Evolutionary conservation across 495 filamentous ascomycete species (phyloP), one percentile per base, ranked within the genome.

Genomic region (Pyrenula massariospora): DNA sequence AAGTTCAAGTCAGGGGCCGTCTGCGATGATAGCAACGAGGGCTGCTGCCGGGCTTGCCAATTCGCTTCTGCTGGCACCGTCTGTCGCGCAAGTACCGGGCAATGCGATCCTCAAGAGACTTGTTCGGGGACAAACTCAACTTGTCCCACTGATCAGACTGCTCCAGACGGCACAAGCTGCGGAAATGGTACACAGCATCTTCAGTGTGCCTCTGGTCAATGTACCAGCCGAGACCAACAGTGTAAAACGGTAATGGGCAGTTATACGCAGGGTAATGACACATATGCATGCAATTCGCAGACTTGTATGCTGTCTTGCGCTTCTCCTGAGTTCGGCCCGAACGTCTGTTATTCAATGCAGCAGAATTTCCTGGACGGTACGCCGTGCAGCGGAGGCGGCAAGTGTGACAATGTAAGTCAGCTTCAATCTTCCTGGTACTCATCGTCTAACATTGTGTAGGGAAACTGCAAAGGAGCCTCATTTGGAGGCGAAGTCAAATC

Each of bases 331-430:
- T 80, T 91, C 55, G 81, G 82, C 0, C 62, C 69, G 11, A 76
- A 76, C 63, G 77, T 75, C 47, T 95, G 84, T 67, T 86, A 83
- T 66, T 75, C 76, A 24, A 85, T 93, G 74, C 81, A 88, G 63
- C 90, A 96, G 68, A 92, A 95, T 67, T 97, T 94, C 72, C 75
- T 98, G 47, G 94, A 98, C 65, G 93, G 93, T 12, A 97, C 93
- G 8, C 76, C 82, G 2, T 98, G 93, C 68, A 79, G 84, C 53
- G 84, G 88, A 22, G 88, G 89, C 55, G 93, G 93, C 3, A 72
- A 74, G 51, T 98, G 93, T 66, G 65, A 59, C 31, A 91, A 91
- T 57, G 76, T 75, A 63, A 64, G 72, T 67, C 20, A 2, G 21
- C 19, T 53, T 48, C 23, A 12, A 12, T 10, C 22, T 47, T 1